These are phyloP conservation scores for Lipomyces mesembrius DNA, from an alignment of 805 yeast genomes.

Conservation along the genomic window DNA sequence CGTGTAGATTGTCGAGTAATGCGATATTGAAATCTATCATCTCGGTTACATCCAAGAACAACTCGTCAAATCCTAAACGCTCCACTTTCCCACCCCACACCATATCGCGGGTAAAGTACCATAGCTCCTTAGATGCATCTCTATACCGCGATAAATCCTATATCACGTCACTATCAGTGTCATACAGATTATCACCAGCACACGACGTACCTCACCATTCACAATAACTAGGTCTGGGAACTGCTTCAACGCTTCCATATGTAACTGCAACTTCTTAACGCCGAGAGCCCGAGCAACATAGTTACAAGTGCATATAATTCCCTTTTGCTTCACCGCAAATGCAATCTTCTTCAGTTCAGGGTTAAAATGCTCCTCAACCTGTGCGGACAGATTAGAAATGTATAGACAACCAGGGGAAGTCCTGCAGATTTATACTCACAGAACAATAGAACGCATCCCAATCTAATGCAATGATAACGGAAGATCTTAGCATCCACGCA, in stretches of 20 bases:
- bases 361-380: conserved; percentile 26
- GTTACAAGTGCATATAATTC: conserved; percentile 25
- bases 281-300: conserved; percentile 22
- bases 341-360: conserved; percentile 18
- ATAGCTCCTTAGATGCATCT: conserved; percentile 21
- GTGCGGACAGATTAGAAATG: background rate
- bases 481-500: conserved; percentile 2
- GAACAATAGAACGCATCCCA: conserved; percentile 29
- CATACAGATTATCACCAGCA: background rate
- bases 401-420: background rate
- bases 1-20: conserved; percentile 4
- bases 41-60: conserved; percentile 21
- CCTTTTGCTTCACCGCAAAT: conserved; percentile 27
- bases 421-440: conserved; percentile 4
- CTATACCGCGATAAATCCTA: conserved; percentile 24
- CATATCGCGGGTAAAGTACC: conserved; percentile 9
- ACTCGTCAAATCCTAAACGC: conserved; percentile 25
- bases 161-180: background rate
- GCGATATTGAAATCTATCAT: conserved; percentile 17
- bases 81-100: conserved; percentile 21
- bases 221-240: conserved; percentile 20
- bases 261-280: conserved; percentile 16
- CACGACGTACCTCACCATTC: conserved; percentile 24
- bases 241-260: conserved; percentile 14
- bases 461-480: conserved; percentile 18